Evolutionary conservation across 371 early-diverging fungal genomes (phyloP).

Genomic region (Mortierella sp.): DNA sequence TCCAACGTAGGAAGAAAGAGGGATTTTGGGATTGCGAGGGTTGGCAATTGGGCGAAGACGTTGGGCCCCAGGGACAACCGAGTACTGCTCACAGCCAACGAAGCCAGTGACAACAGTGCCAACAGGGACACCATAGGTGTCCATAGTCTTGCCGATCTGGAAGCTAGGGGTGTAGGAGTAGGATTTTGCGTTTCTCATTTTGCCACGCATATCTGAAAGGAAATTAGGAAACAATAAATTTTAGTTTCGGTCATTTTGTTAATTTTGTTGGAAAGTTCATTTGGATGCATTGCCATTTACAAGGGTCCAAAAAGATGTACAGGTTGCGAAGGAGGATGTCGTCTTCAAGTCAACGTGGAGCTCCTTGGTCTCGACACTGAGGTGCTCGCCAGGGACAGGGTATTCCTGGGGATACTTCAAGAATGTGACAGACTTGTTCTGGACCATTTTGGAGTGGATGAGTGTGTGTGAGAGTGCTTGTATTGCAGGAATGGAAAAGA

Average conservation of each 20-base stretch:
- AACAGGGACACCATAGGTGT: conserved; percentile 67
- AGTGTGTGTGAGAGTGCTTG: neutral
- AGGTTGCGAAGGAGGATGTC: conserved; percentile 71
- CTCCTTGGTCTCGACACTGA: conserved; percentile 60
- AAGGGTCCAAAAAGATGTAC: conserved; percentile 68
- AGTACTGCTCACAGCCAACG: conserved; percentile 69
- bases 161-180: conserved; percentile 68
- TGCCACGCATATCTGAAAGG: conserved; percentile 67
- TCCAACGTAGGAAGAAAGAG: conserved; percentile 65
- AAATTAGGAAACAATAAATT: neutral
- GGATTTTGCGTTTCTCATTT: conserved; percentile 69
- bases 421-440: conserved; percentile 58
- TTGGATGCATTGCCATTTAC: conserved; percentile 12
- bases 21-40: conserved; percentile 62
- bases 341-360: conserved; percentile 60
- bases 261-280: neutral
- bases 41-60: conserved; percentile 44
- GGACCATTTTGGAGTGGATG: conserved; percentile 27
- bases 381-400: conserved; percentile 63
- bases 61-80: conserved; percentile 48
- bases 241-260: neutral
- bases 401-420: conserved; percentile 59
- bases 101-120: conserved; percentile 73
- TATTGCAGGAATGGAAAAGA: too few relatives aligned
- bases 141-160: conserved; percentile 66